Evolutionary conservation across 352 stramenopile genomes (phyloP).

Genomic region (Plasmopara halstedii): DNA sequence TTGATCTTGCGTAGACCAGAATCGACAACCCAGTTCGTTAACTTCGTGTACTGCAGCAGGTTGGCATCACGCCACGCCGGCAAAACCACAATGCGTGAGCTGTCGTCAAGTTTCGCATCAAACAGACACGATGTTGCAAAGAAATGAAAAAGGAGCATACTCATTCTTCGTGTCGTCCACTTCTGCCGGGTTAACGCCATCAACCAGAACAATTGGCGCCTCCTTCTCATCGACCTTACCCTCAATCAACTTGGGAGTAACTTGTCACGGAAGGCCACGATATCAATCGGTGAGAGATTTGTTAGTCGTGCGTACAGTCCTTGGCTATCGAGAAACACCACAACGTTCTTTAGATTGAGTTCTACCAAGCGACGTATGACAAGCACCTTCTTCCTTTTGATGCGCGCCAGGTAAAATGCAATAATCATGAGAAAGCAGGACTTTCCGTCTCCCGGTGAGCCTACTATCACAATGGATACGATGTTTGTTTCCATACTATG

Average conservation of each 20-base stretch:
- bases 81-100: constrained; percentile 1
- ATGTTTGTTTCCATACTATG: no score
- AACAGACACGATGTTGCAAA: background rate
- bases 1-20: background rate
- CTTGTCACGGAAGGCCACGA: background rate
- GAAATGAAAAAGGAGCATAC: background rate
- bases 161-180: background rate
- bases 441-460: background rate
- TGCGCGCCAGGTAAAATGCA: background rate
- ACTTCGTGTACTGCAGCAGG: background rate
- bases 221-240: background rate
- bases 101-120: constrained; percentile 1
- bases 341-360: background rate
- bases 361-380: background rate
- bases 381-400: background rate
- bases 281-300: background rate
- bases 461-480: constrained; percentile 2
- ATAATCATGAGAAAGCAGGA: background rate
- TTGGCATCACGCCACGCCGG: background rate
- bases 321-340: background rate
- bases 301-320: background rate
- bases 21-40: background rate
- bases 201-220: background rate
- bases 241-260: no score
- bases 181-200: background rate